Percentiles rank a stretch among this genome's conserved stretches.
phyloP scores from a whole-genome alignment of 371 early-diverging fungal species.

The Apophysomyces ossiformis region DNA sequence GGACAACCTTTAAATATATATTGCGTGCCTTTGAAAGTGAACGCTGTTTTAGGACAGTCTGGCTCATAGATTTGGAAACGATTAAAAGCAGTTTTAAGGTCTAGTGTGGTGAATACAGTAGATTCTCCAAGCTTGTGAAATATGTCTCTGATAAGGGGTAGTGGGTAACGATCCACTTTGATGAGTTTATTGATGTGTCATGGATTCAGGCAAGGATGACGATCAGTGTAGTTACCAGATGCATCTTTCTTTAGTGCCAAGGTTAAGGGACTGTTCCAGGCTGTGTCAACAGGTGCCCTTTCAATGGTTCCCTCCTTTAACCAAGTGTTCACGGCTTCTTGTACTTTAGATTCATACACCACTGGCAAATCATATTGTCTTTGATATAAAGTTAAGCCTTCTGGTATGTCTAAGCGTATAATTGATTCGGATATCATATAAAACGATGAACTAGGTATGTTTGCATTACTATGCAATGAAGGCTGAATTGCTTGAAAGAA shows the following conservation, averaged over 20 bases:
- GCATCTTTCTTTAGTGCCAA: not conserved
- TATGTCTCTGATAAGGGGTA: too few relatives aligned
- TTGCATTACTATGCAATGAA: constrained; percentile 14
- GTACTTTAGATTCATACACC: too few relatives aligned
- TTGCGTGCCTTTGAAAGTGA: not conserved
- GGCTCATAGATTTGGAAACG: not conserved
- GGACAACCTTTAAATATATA: too few relatives aligned
- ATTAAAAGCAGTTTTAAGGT: not conserved
- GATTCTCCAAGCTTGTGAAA: not conserved
- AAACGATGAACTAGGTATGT: constrained; percentile 16
- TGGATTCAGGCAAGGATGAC: too few relatives aligned
- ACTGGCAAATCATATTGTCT: too few relatives aligned
- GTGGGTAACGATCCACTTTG: too few relatives aligned
- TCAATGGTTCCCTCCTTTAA: constrained; percentile 6
- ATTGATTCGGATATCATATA: constrained; percentile 23
- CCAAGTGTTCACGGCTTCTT: not conserved
- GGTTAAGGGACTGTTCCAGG: constrained; percentile 7
- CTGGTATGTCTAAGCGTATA: constrained; percentile 10
- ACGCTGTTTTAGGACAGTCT: not conserved
- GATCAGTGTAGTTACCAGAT: too few relatives aligned
- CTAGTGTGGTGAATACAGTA: not conserved
- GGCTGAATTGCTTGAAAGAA: constrained; percentile 17
- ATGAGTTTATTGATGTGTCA: too few relatives aligned
- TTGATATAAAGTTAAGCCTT: too few relatives aligned
- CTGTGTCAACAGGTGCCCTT: not conserved